Evolutionary conservation across 306 rosid species (phyloP).

Genomic region (Pyrus betulifolia): DNA sequence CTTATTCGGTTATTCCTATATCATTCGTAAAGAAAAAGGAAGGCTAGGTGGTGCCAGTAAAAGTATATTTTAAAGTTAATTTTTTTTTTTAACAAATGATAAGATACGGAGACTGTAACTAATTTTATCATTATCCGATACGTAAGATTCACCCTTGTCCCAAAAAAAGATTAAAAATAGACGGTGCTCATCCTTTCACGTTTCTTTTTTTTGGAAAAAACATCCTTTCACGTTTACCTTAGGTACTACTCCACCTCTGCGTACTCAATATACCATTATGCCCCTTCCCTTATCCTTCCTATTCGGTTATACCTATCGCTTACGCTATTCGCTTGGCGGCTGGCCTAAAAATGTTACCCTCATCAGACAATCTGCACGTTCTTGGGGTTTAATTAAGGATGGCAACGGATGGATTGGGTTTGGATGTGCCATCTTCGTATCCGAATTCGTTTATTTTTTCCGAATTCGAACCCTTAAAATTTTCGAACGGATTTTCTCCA

Average conservation of each 20-base stretch:
- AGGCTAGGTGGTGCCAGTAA: not conserved
- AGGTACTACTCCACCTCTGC: conserved; percentile 1
- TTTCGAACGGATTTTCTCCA: too few species aligned
- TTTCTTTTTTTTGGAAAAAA: not conserved
- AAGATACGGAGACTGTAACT: not conserved
- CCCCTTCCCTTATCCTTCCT: not conserved
- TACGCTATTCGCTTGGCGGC: not conserved
- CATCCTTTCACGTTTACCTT: conserved; percentile 16
- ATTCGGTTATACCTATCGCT: not conserved
- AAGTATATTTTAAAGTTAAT: too few species aligned
- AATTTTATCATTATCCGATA: not conserved
- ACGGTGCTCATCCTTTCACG: conserved; percentile 6
- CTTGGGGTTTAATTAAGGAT: not conserved
- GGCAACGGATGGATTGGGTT: too few species aligned
- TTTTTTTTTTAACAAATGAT: not conserved
- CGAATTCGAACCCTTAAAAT: too few species aligned
- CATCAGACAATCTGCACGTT: conserved; percentile 4
- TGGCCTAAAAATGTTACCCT: conserved; percentile 20
- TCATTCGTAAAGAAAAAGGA: not conserved
- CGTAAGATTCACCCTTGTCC: conserved; percentile 19
- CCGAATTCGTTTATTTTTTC: too few species aligned
- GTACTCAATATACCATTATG: conserved; percentile 1
- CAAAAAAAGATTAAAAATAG: not conserved
- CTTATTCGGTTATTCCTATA: not conserved
- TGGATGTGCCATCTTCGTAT: too few species aligned